Conservation (phyloP, 2,329 filamentous ascomycete genomes). For the Clathrospora elynae region DNA sequence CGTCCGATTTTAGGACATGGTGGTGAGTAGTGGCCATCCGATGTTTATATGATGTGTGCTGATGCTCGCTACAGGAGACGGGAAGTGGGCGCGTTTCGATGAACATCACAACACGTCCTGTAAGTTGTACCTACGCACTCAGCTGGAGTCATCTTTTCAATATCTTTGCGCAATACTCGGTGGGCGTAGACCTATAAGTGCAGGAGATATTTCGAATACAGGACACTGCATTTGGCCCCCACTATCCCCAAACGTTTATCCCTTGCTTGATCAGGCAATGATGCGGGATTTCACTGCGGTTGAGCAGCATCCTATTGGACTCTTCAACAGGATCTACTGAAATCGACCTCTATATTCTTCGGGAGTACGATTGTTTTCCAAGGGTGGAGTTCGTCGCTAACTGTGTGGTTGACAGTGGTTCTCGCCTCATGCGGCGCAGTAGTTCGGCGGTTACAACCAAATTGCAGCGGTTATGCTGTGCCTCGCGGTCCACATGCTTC, state of each 20-base stretch:
- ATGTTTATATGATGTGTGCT: constrained; percentile 10
- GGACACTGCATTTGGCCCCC: no score
- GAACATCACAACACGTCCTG: background rate
- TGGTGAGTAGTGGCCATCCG: constrained; percentile 58
- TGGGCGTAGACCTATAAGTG: no score
- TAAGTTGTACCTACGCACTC: background rate
- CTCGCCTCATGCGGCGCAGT: constrained; percentile 5
- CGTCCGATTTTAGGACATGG: constrained; percentile 78
- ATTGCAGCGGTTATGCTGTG: background rate
- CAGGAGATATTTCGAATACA: no score
- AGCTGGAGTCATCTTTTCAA: no score
- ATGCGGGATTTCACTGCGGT: background rate
- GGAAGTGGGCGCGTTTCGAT: constrained; percentile 40
- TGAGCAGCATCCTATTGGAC: background rate
- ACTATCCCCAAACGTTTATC: no score
- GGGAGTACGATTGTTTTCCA: background rate
- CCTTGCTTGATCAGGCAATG: background rate
- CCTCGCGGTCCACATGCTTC: background rate
- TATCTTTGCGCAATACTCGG: no score
- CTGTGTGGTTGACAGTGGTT: background rate
- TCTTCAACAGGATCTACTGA: background rate
- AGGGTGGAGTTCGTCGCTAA: constrained; percentile 6
- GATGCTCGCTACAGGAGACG: constrained; percentile 32
- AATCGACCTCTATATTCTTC: background rate
- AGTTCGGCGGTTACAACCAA: constrained; percentile 6